Evolutionary conservation across 164 flowering plant genomes (phyloP), one percentile per base, ranked within the genome.

Genomic region (Vitis cinerea): DNA sequence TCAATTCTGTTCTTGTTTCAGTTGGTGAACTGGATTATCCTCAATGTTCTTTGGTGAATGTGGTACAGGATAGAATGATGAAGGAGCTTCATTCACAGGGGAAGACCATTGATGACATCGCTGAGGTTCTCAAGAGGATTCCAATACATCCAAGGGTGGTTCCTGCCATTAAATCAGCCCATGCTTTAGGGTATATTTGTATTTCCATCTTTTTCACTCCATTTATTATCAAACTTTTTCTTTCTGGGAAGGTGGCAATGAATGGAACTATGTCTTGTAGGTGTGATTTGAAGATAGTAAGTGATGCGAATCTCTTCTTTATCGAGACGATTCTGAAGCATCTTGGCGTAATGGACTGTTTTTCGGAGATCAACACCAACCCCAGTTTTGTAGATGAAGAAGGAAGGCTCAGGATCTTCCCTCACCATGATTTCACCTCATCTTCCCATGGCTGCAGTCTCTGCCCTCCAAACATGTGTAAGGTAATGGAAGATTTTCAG

Each of bases 381-480:
- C 92, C 94, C 0, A 68, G 91, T 17, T 83, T 55, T 61, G 82
- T 91, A 1, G 93, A 90, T 63, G 85, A 80, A 60, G 81, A 85
- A 69, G 95, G 94, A 14, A 83, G 77, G 78, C 79, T 92, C 0
- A 89, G 89, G 74, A 90, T 94, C 63, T 68, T 65, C 27, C 94
- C 97, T 62, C 77, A 68, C 80, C 88, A 86, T 73, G 93, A 92
- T 76, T 86, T 88, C 72, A 74, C 69, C 31, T 47, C 68, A 9
- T 76, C 85, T 23, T 64, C 90, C 19, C 98, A 94, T 77, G 90
- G 88, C 48, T 93, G 98, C 83, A 55, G 5, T 31, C 78, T 71
- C 59, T 93, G 98, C 82, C 97, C 98, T 69, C 94, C 96, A 16
- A 93, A 93, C 82, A 86, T 91, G 98, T 93, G 98, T 91, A 93